Base-by-base conservation (phyloP, 2,329 filamentous ascomycete species). In the Claviceps africana region DNA sequence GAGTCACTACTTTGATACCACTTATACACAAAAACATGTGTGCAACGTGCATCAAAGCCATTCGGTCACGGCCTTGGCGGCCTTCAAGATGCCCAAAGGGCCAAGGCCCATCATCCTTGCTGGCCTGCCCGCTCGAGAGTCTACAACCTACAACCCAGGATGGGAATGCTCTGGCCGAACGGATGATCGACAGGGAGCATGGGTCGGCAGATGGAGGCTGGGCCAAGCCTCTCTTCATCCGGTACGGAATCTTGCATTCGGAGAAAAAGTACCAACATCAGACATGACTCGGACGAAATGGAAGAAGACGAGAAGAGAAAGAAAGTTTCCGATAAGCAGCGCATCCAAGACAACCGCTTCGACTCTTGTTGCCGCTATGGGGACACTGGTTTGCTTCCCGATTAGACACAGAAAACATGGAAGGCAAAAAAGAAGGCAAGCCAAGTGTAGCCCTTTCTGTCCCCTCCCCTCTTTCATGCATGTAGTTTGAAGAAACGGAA, bases 181-280 rank as follows among this genome's bases (percentile, higher is more conserved):
- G 47, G 47, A 19, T 39, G 3, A 19, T 19, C 25, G 22, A 47
- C 19, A 25, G 11, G 22, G 46, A n/a, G 44, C 52, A 51, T 47
- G 48, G 52, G 39, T 51, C 11, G 4, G 52, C 52, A 53, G 44
- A 51, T 51, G 52, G 22, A 21, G 25, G 19, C 22, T 17, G 22
- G 30, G 31, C 47, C 48, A 30, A 53, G 40, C 40, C 43, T 31
- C 46, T 47, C 22, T 37, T 31, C 30, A 47, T 37, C n/a, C 43
- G 43, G 25, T 49, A 42, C 30, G 47, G n/a, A 30, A 22, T 39
- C 30, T 52, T 40, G 51, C 46, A 45, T 49, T 17, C 51, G 47
- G 40, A 52, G 51, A 40, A 49, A 39, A 43, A 43, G 5, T 25
- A 43, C 5, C 21, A 25, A 21, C 7, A 25, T 43, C 40, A 43